phyloP scores from a whole-genome alignment of 805 yeast species.

The Metschnikowia anglica region DNA sequence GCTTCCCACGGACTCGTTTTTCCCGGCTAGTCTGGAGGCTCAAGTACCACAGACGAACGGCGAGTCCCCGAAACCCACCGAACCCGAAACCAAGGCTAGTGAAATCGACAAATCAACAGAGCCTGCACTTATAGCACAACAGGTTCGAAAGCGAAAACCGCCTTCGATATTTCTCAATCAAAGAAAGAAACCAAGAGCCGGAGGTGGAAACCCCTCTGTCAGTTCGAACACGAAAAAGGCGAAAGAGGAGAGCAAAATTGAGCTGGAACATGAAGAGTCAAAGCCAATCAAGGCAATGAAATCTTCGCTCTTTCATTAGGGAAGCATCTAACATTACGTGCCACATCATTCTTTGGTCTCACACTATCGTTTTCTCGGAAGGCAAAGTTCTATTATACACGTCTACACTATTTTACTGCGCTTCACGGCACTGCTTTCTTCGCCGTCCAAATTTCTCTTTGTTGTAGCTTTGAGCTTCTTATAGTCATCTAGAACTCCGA shows the following conservation, averaged over 20 bases:
- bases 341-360: neutral
- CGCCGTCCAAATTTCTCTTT: slow-evolving; percentile 24
- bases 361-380: neutral
- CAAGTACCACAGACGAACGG: neutral
- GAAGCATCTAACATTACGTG: neutral
- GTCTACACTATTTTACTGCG: neutral
- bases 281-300: slow-evolving; percentile 23
- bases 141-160: slow-evolving; percentile 9
- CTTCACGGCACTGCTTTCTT: slow-evolving; percentile 1
- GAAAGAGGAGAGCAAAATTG: neutral
- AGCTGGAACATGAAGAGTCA: neutral
- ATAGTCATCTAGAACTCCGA: slow-evolving; percentile 29
- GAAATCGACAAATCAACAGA: neutral
- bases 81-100: neutral
- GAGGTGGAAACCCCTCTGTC: neutral
- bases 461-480: slow-evolving; percentile 17
- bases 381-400: neutral
- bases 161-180: slow-evolving; percentile 16
- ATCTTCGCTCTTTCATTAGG: slow-evolving; percentile 32
- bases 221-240: neutral
- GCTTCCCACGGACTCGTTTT: too few relatives aligned
- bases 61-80: too few relatives aligned
- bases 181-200: slow-evolving; percentile 6
- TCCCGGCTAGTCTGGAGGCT: neutral
- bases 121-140: neutral